Evolutionary conservation across 164 flowering plant genomes (phyloP).

Genomic region (Aristolochia contorta): DNA sequence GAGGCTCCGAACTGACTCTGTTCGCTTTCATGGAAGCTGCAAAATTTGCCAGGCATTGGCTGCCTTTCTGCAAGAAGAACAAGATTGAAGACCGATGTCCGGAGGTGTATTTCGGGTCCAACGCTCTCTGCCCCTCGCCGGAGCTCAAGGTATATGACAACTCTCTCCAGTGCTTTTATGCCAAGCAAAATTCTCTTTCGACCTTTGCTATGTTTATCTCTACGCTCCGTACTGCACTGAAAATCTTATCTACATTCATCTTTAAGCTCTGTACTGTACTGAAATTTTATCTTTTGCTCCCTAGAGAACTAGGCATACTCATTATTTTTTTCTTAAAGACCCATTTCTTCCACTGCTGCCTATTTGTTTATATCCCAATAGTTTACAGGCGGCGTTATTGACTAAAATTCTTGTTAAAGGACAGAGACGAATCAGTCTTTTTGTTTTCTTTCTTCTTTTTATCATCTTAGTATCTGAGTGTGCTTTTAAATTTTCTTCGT

Average conservation of each 20-base stretch:
- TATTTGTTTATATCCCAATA: too few relatives aligned
- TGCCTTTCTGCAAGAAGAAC: conserved; percentile 19
- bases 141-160: conserved; percentile 17
- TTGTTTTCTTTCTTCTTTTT: neutral
- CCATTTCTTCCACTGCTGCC: too few relatives aligned
- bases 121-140: neutral
- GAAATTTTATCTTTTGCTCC: too few relatives aligned
- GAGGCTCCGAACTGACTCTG: conserved; percentile 23
- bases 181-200: too few relatives aligned
- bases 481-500: too few relatives aligned
- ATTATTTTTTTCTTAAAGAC: too few relatives aligned
- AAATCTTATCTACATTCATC: too few relatives aligned
- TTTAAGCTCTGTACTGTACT: neutral
- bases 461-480: too few relatives aligned
- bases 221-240: neutral
- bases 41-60: conserved; percentile 21
- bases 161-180: neutral
- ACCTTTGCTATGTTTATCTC: neutral
- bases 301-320: too few relatives aligned
- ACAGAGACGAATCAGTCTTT: neutral
- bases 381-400: too few relatives aligned
- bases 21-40: conserved; percentile 29
- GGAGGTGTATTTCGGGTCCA: conserved; percentile 14
- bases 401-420: too few relatives aligned
- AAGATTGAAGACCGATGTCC: conserved; percentile 15